Base-by-base conservation (phyloP, 345 rosid species). In the Citrus sp. region DNA sequence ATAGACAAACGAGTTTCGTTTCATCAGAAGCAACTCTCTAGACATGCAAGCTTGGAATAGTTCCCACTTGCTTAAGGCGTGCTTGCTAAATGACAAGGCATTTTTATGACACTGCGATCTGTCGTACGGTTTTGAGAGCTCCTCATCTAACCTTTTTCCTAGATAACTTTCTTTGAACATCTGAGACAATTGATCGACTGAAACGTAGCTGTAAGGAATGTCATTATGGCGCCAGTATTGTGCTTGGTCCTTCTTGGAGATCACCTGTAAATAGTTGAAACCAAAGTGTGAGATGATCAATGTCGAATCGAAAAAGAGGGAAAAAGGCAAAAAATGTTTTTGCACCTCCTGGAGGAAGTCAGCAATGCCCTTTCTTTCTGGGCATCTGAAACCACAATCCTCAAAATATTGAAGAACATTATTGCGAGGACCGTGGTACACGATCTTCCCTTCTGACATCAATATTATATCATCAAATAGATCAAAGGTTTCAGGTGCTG, bases 401-500 rank as follows among this genome's bases (percentile, higher is more conserved):
- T 85, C 89, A 64, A 89, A 90, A 79, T 85, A 87, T 25, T 84
- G 81, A 32, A 87, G 84, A 49, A 83, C 81, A 6, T 80, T 9
- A 62, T 71, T 79, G 34, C 88, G 42, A 22, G 91, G 92, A 30
- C 86, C 92, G 38, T 87, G 89, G 46, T 89, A 91, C 9, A 86
- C 78, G 14, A 89, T 84, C 67, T 87, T 84, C 34, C 92, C 91
- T 71, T 89, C 90, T 6, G 90, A 86, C 83, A 89, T 82, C 69
- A 90, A 82, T 72, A 91, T 78, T 37, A 89, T 74, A 80, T 91
- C 90, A 59, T 91, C 90, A 4, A 89, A 89, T 21, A 89, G 87
- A 79, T 91, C 85, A 66, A 85, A 90, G 1, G 88, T 90, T 67
- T 89, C 94, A 0, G 91, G 90, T 70, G 91, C 86, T 46, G 91